Evolutionary conservation across 306 rosid species (phyloP).

Genomic region (Astragalus glycyphyllos): DNA sequence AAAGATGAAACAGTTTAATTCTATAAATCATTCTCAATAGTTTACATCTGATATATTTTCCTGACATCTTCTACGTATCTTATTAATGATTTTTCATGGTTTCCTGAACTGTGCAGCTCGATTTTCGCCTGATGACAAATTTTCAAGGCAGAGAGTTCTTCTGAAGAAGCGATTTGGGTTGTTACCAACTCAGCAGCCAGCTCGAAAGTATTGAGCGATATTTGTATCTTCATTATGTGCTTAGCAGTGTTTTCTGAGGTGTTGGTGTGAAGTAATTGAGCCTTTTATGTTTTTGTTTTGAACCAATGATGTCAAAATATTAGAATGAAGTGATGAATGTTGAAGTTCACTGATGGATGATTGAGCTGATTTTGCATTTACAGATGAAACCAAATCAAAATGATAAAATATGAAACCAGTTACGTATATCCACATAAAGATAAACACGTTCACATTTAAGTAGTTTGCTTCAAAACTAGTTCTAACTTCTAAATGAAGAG

Average conservation of each 20-base stretch:
- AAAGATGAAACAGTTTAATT: too few relatives aligned
- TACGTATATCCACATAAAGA: too few relatives aligned
- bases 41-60: neutral
- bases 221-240: neutral
- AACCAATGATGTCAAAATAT: neutral
- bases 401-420: too few relatives aligned
- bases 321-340: conserved; percentile 14
- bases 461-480: too few relatives aligned
- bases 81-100: conserved; percentile 21
- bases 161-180: conserved; percentile 92
- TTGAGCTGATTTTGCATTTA: too few relatives aligned
- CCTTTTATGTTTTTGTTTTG: neutral
- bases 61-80: neutral
- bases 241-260: conserved; percentile 23
- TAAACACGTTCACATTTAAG: too few relatives aligned
- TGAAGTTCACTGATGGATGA: neutral
- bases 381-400: too few relatives aligned
- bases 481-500: too few relatives aligned
- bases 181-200: conserved; percentile 84
- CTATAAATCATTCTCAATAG: too few relatives aligned
- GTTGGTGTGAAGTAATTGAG: conserved; percentile 1
- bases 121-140: conserved; percentile 91
- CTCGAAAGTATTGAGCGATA: conserved; percentile 64
- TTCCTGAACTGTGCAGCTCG: conserved; percentile 76
- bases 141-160: conserved; percentile 77